Evolutionary conservation across 768 basidiomycete species (phyloP).

Genomic region (Boletus bicolor): DNA sequence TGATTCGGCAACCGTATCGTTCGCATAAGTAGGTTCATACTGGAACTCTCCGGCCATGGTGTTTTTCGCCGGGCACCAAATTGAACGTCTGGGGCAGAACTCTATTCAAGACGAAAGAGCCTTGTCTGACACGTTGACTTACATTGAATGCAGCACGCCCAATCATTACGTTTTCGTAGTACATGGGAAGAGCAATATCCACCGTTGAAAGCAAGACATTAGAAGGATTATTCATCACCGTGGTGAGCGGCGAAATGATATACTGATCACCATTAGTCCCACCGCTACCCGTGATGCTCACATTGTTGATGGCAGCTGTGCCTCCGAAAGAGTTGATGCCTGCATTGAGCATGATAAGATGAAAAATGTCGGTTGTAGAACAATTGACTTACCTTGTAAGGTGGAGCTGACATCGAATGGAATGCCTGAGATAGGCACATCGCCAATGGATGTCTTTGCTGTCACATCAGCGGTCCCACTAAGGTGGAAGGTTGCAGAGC

Average conservation of each 20-base stretch:
- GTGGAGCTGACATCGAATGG: conserved; percentile 57
- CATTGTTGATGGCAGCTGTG: conserved; percentile 49
- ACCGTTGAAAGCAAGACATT: conserved; percentile 62
- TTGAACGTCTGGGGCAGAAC: conserved; percentile 44
- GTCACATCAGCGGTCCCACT: conserved; percentile 57
- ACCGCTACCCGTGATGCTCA: conserved; percentile 62
- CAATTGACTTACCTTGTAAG: conserved; percentile 43
- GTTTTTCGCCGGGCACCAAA: conserved; percentile 59
- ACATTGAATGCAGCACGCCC: conserved; percentile 61
- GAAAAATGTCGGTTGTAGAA: not conserved
- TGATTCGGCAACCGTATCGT: conserved; percentile 59
- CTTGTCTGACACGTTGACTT: conserved; percentile 17
- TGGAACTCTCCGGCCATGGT: conserved; percentile 56
- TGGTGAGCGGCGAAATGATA: conserved; percentile 54
- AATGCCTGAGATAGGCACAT: conserved; percentile 63
- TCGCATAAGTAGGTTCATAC: conserved; percentile 61
- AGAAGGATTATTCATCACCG: conserved; percentile 62
- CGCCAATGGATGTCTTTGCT: conserved; percentile 60
- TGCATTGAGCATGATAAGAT: conserved; percentile 14
- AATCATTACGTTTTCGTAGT: conserved; percentile 52
- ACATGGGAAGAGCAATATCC: conserved; percentile 54
- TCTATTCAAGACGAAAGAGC: not conserved
- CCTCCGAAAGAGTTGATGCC: conserved; percentile 62
- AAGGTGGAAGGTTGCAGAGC: conserved; percentile 44
- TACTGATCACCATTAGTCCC: conserved; percentile 58